Conservation (phyloP, 768 basidiomycete species). For the Trichaptum fuscoviolaceum region DNA sequence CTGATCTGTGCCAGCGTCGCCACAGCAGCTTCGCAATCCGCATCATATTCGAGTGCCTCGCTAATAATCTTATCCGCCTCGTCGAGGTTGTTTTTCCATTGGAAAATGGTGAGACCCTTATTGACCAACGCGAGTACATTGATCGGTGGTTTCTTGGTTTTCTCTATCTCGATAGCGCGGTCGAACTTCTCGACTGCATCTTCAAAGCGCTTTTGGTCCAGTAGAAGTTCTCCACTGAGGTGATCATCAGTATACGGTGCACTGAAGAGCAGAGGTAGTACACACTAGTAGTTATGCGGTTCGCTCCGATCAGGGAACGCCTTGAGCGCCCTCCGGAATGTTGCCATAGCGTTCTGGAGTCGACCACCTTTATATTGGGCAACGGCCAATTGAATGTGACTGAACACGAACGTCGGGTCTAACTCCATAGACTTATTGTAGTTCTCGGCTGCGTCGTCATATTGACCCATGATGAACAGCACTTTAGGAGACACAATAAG, state of each 20-base stretch:
- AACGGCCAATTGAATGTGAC: conserved; percentile 94
- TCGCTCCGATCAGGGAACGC: conserved; percentile 85
- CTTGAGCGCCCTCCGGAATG: conserved; percentile 80
- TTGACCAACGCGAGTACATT: conserved; percentile 96
- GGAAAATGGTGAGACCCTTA: conserved; percentile 94
- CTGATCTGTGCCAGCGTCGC: conserved; percentile 92
- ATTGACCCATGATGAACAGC: conserved; percentile 92
- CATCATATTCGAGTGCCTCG: conserved; percentile 83
- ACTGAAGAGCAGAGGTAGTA: conserved; percentile 11
- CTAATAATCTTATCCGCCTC: conserved; percentile 81
- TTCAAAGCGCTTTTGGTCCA: conserved; percentile 85
- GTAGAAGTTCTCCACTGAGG: conserved; percentile 81
- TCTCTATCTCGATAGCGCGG: conserved; percentile 83
- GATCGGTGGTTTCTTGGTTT: conserved; percentile 46
- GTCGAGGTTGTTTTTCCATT: conserved; percentile 88
- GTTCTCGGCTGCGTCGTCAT: conserved; percentile 77
- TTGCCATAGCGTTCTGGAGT: conserved; percentile 78
- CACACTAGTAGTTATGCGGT: conserved; percentile 92
- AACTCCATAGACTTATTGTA: conserved; percentile 87
- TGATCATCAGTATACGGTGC: conserved; percentile 5
- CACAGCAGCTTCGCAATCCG: conserved; percentile 94
- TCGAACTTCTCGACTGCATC: conserved; percentile 94
- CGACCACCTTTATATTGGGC: conserved; percentile 91
- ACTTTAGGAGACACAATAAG: conserved; percentile 42
- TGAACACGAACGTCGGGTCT: conserved; percentile 89